Evolutionary conservation across 2,329 filamentous ascomycete species (phyloP), one percentile per base, ranked within the genome.

Genomic region (Calonectria pteridis): DNA sequence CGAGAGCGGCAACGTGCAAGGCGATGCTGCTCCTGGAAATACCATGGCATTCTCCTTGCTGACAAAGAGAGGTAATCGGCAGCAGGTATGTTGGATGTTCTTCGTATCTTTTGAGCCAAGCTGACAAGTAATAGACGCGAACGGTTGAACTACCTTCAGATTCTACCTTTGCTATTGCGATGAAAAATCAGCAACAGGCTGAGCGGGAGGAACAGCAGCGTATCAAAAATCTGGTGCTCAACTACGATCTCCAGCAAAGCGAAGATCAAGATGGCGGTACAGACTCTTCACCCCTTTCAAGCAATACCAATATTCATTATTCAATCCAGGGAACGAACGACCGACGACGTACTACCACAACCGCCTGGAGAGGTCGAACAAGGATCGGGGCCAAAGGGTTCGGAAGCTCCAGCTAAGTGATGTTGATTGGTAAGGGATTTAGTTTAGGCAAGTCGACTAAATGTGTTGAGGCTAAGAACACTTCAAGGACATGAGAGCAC

Each of bases 31-130:
- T 13, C 75, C 80, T 23, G 78, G 76, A 29, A 83, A 79, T 62
- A 98, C 93, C n/a, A 98, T 98, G 95, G 96, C 97, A 4, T 99
- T 99, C 84, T 97, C 96, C 2, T 89, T 99, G 29, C 90, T 99
- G 82, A 99, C 97, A 40, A 98, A 98, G 89, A 95, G 93, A 81
- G 97, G 97, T 73, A 98, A 98, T 82, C 94, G 95, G 73, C 96
- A 98, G 84, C 96, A 98, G 91, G 95, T 95, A 74, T 40, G 69
- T 26, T 13, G 9, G 29, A n/a, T n/a, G 65, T 23, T 6, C 46
- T 63, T 23, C 7, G 35, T 29, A 6, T 26, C n/a, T 31, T 23
- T 50, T 40, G 69, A 46, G 5, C 18, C 33, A 26, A 51, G 29
- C 40, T 78, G 40, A 72, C 77, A 78, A 71, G 51, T 31, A 6